phyloP scores from a whole-genome alignment of 768 basidiomycete genomes.

The Cystofilobasidium bisporidii region DNA sequence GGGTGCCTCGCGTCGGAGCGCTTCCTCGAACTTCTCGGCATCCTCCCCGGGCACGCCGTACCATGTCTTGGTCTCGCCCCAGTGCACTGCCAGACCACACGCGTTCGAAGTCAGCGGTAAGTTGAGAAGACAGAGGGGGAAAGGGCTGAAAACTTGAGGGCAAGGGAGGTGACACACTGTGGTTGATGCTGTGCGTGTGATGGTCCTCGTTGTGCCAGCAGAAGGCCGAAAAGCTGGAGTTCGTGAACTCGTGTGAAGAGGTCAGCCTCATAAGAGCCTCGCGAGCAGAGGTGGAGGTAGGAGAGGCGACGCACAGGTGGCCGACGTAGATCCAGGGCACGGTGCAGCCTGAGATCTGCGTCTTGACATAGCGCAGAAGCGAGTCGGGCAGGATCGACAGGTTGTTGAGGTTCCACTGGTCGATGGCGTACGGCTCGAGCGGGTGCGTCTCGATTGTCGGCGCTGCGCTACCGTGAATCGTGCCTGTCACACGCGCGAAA shows the following conservation, averaged over 20 bases:
- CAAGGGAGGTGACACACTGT: constrained; percentile 50
- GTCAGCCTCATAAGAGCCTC: too few relatives aligned
- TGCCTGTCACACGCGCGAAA: constrained; percentile 12
- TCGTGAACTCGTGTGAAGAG: too few relatives aligned
- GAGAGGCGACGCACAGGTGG: neutral
- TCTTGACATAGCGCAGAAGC: constrained; percentile 91
- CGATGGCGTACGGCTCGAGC: constrained; percentile 69
- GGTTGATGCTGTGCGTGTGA: constrained; percentile 93
- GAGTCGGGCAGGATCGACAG: constrained; percentile 88
- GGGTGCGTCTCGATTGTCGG: constrained; percentile 93
- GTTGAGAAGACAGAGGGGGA: too few relatives aligned
- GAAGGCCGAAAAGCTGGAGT: constrained; percentile 94
- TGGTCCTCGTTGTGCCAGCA: constrained; percentile 99
- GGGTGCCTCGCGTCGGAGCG: constrained; percentile 88
- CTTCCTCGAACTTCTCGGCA: constrained; percentile 90
- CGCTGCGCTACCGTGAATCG: constrained; percentile 58
- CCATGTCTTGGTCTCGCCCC: constrained; percentile 99
- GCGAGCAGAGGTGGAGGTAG: too few relatives aligned
- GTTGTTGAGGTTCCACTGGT: constrained; percentile 97
- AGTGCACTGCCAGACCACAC: constrained; percentile 71
- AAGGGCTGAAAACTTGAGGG: neutral
- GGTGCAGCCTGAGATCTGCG: constrained; percentile 74
- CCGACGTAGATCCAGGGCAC: constrained; percentile 70
- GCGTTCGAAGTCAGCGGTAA: too few relatives aligned
- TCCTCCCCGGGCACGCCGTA: constrained; percentile 95